Percentiles rank a stretch among this genome's conserved stretches.
phyloP scores from a whole-genome alignment of 2,329 filamentous ascomycete species.

The Aureobasidium subglaciale region DNA sequence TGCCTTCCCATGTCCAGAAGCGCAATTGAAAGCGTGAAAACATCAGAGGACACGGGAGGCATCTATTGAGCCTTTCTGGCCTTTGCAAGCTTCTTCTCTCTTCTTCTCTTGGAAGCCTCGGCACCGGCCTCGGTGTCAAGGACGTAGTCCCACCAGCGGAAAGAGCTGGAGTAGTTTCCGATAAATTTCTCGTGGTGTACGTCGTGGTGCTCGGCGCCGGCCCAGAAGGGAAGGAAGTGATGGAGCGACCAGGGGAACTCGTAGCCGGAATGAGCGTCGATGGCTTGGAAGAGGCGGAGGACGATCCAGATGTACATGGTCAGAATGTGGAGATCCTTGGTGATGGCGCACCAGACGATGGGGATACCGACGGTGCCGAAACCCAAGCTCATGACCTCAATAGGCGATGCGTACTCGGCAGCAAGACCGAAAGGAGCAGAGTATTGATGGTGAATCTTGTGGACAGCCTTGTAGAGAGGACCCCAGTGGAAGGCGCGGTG shows the following conservation, averaged over 20 bases:
- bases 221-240: constrained; percentile 96
- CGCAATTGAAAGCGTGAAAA: not conserved
- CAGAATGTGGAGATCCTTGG: constrained; percentile 81
- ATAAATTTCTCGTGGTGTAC: constrained; percentile 98
- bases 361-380: constrained; percentile 77
- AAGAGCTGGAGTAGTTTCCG: constrained; percentile 95
- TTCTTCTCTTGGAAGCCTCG: constrained; percentile 75
- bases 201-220: constrained; percentile 93
- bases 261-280: constrained; percentile 95
- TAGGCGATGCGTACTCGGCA: constrained; percentile 94
- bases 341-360: constrained; percentile 75
- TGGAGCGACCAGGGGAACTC: constrained; percentile 97
- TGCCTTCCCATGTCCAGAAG: not conserved
- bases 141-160: constrained; percentile 97
- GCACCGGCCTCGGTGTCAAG: constrained; percentile 90
- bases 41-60: not conserved
- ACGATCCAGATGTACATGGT: constrained; percentile 99
- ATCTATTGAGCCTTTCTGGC: constrained; percentile 61
- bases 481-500: constrained; percentile 92
- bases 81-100: constrained; percentile 68
- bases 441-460: constrained; percentile 99
- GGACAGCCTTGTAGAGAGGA: constrained; percentile 89
- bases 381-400: constrained; percentile 92
- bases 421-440: constrained; percentile 94
- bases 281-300: constrained; percentile 88